Base-by-base conservation (phyloP, 306 rosid species). In the Cicer cuneatum region DNA sequence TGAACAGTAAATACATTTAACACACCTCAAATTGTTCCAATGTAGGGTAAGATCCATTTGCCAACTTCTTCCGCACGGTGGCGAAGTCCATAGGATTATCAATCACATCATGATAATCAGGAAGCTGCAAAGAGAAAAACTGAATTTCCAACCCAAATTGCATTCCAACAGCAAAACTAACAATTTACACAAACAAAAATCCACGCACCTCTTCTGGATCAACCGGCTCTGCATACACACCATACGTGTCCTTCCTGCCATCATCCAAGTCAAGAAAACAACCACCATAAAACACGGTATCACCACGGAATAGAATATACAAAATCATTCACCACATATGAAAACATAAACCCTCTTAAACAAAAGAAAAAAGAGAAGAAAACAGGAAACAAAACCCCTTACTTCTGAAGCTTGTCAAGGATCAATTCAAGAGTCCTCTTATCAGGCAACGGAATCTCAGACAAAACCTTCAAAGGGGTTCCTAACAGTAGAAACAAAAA, bases 71-170 rank as follows among this genome's bases (percentile, higher is more conserved):
- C 84, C 97, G 84, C 83, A 95, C 88, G 0, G 98, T 95, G 37
- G 99, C 83, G 40, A 95, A 95, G 88, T 95, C 99, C 99, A 95
- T 95, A 11, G 99, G 99, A 85, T 87, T 85, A 53, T 92, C 89
- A 69, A 95, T 92, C 71, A 95, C 91, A 74, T 95, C 98, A 6
- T 81, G 90, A 83, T 95, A 95, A 81, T 95, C 99, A 24, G 99
- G 99, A 82, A 95, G 98, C 99, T 95, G 85, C 86, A 85, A 1
- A 13, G 14, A 45, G 43, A 79, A 86, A 79, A 58, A 75, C 72
- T 59, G 64, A 82, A 59, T 53, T 66, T 54, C 10, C 74, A 81
- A 54, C 48, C 41, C 49, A 19, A 46, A 61, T 64, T 40, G 72
- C 52, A 81, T 78, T 80, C 71, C 19, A 67, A 70, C 64, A 81